These are phyloP conservation scores for Pontederia paniculata DNA, from an alignment of 176 grass and related monocot species.

Conservation along the genomic window DNA sequence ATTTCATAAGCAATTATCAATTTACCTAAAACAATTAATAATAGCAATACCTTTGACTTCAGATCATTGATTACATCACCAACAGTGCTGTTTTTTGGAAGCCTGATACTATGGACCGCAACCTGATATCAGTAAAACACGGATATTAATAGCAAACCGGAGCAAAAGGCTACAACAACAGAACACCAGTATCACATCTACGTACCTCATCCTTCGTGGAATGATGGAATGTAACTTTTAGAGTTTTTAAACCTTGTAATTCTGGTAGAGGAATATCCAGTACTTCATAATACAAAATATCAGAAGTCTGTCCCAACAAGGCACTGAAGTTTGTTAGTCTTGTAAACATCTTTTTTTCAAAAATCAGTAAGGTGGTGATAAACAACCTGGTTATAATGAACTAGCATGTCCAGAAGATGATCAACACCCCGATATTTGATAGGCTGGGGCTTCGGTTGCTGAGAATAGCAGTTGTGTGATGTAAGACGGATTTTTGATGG, in stretches of 20 bases:
- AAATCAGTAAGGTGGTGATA: neutral
- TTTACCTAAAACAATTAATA: neutral
- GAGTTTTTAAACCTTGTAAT: conserved; percentile 83
- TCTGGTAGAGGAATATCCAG: conserved; percentile 91
- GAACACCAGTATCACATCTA: conserved; percentile 12
- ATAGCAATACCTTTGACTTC: conserved; percentile 64
- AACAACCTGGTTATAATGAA: conserved; percentile 81
- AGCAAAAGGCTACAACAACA: conserved; percentile 18
- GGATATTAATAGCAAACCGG: neutral
- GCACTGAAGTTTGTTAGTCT: neutral
- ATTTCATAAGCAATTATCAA: no score
- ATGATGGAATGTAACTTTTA: conserved; percentile 97
- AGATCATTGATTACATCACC: conserved; percentile 77
- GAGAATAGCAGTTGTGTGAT: conserved; percentile 88
- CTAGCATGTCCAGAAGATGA: conserved; percentile 82
- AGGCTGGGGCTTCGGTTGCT: conserved; percentile 92
- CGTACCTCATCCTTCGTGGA: conserved; percentile 82
- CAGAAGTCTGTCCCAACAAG: conserved; percentile 49
- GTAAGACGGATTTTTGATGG: conserved; percentile 88
- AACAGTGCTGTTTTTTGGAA: conserved; percentile 89
- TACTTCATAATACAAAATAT: conserved; percentile 92
- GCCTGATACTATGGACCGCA: conserved; percentile 69
- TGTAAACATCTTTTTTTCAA: no score
- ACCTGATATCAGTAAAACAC: conserved; percentile 41
- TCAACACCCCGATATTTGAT: conserved; percentile 71